Base-by-base conservation (phyloP, 148 eudicot genomes). In the Dysphania ambrosioides region DNA sequence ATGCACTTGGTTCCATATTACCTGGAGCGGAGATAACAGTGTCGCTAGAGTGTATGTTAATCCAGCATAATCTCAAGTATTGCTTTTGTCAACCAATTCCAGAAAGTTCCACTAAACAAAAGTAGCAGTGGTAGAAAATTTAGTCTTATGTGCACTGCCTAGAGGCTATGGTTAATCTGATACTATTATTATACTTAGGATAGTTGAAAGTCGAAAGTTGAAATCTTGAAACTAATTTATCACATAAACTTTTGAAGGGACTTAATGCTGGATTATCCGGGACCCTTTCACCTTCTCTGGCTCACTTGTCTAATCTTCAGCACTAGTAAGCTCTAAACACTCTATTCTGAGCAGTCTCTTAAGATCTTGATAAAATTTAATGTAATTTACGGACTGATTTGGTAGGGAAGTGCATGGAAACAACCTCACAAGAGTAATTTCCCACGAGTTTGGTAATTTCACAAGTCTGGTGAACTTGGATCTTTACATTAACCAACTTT, bases 1-100 rank as follows among this genome's bases (percentile, higher is more conserved):
- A 8, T 80, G 79, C 76, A 75, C 82, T 47, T 80, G 79, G 76
- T 32, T 75, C n/a, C 76, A 80, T 72, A 21, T 80, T 12, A 71
- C 73, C 36, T 76, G 79, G 69, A 66, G 71, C 59, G 5, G 0
- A 6, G 15, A 72, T 26, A 47, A 76, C 55, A 29, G 26, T 11
- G 79, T 76, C 51, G 68, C 61, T 24, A 57, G 79, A 21, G 13
- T 80, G 70, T 76, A 72, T 18, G 64, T 62, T 42, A 13, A 8
- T 72, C 4, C 23, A 18, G 57, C 57, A 18, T 53, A 53, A 53
- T 53, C 57, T 53, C 24, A 7, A 18, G 21, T 53, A 24, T 6
- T 15, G 18, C 23, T 24, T 53, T 53, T n/a, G 57, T 44, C 16
- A 44, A 13, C 51, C 51, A 44, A 44, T 16, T 44, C 51, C 51